Evolutionary conservation across 768 basidiomycete genomes (phyloP), one percentile per base, ranked within the genome.

Genomic region (Lactarius psammicola): DNA sequence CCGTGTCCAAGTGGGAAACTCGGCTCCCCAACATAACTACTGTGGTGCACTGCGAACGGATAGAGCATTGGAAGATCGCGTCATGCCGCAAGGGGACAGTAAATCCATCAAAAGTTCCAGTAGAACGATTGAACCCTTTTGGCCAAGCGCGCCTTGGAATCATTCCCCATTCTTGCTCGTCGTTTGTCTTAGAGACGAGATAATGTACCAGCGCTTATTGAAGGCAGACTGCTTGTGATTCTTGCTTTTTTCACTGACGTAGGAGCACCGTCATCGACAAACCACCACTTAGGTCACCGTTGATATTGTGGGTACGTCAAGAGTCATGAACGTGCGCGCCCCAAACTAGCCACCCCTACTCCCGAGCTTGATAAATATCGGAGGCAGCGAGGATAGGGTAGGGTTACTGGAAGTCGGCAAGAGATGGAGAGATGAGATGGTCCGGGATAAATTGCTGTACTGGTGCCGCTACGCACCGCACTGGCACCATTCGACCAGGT

Each of bases 41-140:
- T 8, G 26, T 15, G 26, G 33, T 31, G 46, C 31, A 36, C 36
- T 33, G 36, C 5, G 18, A 58, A 64, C 4, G 20, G 17, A 36
- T 46, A 18, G 28, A 40, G 23, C 56, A 30, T 20, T 33, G 18
- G 11, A 38, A 17, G 46, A 49, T 30, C 40, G 20, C 60, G 34
- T 28, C 15, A 51, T 26, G 49, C 31, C 51, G 13, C 28, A 38
- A 65, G 42, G 59, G 46, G 60, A 61, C 55, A 61, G 38, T n/a
- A 2, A 30, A 49, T 17, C 26, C 13, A n/a, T 49, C 59, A 60
- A 42, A 46, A 31, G 34, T 60, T 44, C 53, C 53, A 28, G 42
- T 5, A 26, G 42, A 60, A 46, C 11, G 23, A 18, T 13, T 8
- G 11, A 23, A 8, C 28, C 13, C 49, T 10, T 3, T 40, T 54